Evolutionary conservation across 495 filamentous ascomycete genomes (phyloP).

Genomic region (Penicillium flavigenum): DNA sequence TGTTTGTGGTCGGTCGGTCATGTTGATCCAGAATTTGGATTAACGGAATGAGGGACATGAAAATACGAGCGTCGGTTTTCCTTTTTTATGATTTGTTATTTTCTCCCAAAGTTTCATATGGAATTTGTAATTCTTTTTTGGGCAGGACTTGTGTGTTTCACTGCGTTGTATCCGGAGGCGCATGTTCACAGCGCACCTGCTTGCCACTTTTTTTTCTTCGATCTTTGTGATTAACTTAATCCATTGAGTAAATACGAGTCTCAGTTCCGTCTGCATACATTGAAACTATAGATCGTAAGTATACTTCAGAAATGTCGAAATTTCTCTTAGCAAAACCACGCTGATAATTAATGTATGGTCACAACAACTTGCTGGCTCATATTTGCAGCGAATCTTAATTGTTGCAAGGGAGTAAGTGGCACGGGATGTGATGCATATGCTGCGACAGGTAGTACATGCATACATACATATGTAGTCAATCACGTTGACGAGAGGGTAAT

Average conservation of each 20-base stretch:
- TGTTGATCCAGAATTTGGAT: constrained; percentile 6
- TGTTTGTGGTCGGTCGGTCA: not conserved
- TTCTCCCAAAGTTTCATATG: constrained; percentile 16
- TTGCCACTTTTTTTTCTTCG: constrained; percentile 16
- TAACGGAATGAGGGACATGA: constrained; percentile 32
- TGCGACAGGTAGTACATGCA: not conserved
- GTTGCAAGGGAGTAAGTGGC: not conserved
- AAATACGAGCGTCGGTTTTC: constrained; percentile 20
- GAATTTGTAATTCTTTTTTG: constrained; percentile 18
- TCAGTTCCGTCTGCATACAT: not conserved
- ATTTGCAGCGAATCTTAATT: not conserved
- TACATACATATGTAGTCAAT: not conserved
- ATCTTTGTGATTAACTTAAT: constrained; percentile 28
- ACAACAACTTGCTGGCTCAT: not conserved
- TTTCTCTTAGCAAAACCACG: not conserved
- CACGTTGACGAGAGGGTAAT: not conserved
- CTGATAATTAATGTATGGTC: no score
- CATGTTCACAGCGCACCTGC: constrained; percentile 32
- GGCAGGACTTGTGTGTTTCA: constrained; percentile 4
- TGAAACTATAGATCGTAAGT: not conserved
- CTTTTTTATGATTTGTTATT: constrained; percentile 12
- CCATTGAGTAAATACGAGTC: constrained; percentile 24
- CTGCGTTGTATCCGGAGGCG: constrained; percentile 18
- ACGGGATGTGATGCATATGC: not conserved
- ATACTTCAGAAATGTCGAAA: no score